These are phyloP conservation scores for sorghum (Sorghum bicolor) DNA, from an alignment of 176 grass and related monocot species.

Conservation along the genomic window Sorghum_bicolor_NCBIv3 NC_012877.2:57178501-57179000, in stretches of 20 bases:
- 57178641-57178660: conserved; percentile 94
- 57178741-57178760: conserved; percentile 26
- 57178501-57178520: conserved; percentile 16
- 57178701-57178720: conserved; percentile 75
- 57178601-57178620: conserved; percentile 7
- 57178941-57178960: conserved; percentile 1
- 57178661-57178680: conserved; percentile 96
- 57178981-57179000: not conserved
- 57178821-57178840: conserved; percentile 75
- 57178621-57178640: conserved; percentile 17
- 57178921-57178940: not conserved
- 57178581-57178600: not conserved
- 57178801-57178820: conserved; percentile 63
- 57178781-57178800: conserved; percentile 68
- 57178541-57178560: not conserved
- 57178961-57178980: not conserved
- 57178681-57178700: conserved; percentile 73
- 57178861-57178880: conserved; percentile 60
- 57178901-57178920: not conserved
- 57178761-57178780: conserved; percentile 29
- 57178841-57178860: conserved; percentile 76
- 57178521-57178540: not conserved
- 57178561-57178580: not conserved
- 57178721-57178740: conserved; percentile 21
- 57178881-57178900: conserved; percentile 1